Percentiles rank a stretch among this genome's conserved stretches.
Conservation (phyloP, 208 protist species). For the Crithidia brevicula region DNA sequence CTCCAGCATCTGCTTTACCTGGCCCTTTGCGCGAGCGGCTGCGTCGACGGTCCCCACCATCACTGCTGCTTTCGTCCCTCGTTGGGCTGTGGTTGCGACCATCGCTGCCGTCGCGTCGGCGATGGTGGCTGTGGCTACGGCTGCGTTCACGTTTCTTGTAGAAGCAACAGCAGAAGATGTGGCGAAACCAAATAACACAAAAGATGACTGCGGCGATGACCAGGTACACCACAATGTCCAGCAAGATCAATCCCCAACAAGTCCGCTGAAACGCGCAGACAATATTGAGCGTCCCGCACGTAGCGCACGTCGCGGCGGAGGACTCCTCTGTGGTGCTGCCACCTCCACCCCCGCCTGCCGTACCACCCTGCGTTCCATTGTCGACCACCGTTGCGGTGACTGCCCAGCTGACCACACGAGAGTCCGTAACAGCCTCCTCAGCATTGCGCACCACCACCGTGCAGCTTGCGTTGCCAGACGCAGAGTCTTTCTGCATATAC, state of each 20-base stretch:
- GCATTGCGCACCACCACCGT: constrained; percentile 53
- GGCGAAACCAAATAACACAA: constrained; percentile 33
- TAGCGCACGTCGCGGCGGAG: constrained; percentile 20
- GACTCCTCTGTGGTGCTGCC: constrained; percentile 5
- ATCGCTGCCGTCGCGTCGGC: neutral
- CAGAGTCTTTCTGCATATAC: constrained; percentile 34
- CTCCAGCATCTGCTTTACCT: neutral
- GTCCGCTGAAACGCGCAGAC: constrained; percentile 18
- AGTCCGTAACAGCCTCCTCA: constrained; percentile 50
- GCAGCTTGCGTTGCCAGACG: constrained; percentile 40
- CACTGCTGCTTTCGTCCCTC: neutral
- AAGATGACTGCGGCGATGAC: constrained; percentile 20
- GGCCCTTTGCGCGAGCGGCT: neutral
- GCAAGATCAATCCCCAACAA: constrained; percentile 30
- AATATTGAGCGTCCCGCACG: constrained; percentile 41
- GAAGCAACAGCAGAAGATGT: constrained; percentile 33
- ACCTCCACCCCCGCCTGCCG: neutral
- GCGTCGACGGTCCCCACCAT: neutral
- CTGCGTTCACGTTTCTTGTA: neutral
- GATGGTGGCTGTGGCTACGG: neutral
- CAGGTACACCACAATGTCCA: constrained; percentile 26
- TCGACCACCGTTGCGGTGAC: constrained; percentile 29
- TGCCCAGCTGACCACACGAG: constrained; percentile 34
- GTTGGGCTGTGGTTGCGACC: constrained; percentile 1
- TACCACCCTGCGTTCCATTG: constrained; percentile 70